Base-by-base conservation (phyloP, 2,329 filamentous ascomycete species). In the Huntiella bhutanensis region DNA sequence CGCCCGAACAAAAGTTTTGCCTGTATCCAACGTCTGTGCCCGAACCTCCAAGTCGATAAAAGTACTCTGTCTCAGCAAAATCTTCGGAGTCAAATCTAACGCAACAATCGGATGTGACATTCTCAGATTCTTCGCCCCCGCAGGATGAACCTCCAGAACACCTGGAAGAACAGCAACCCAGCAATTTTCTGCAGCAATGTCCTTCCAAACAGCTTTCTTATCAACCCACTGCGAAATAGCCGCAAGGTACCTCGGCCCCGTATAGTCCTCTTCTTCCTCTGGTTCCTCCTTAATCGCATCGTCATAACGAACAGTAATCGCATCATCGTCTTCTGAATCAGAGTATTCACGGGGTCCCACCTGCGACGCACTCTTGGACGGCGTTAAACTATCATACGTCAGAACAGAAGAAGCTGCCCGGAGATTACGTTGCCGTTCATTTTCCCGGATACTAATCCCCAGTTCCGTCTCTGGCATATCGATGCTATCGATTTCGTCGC, bases 41-140 rank as follows among this genome's bases (percentile, higher is more conserved):
- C 86, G 81, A 52, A 98, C 84, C 53, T 92, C 91, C 46, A 98
- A 83, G 59, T 98, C 91, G 32, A 98, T 74, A 3, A 82, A 83
- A 16, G 86, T 98, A 55, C 87, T 91, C 56, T 88, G 81, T 52
- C 88, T 77, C 51, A 96, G 77, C 53, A 87, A 81, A 5, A 96
- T 88, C 34, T 94, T 68, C 1, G 91, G 91, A 0, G 88, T 96
- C 37, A 98, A 74, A 56, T 94, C 85, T 33, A 95, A 73, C 4
- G 80, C 82, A 38, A 80, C 64, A 15, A 78, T 59, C 3, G 73
- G 73, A 33, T 65, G 62, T 11, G 56, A 51, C 10, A 58, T 50
- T 46, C 61, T 54, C 33, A 60, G 58, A 8, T 60, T 56, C 51
- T 59, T 51, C 55, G 59, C 62, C 38, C 60, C 60, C 16, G 61